phyloP scores from a whole-genome alignment of 2,329 filamentous ascomycete species.

The Dactylellina leptospora region DNA sequence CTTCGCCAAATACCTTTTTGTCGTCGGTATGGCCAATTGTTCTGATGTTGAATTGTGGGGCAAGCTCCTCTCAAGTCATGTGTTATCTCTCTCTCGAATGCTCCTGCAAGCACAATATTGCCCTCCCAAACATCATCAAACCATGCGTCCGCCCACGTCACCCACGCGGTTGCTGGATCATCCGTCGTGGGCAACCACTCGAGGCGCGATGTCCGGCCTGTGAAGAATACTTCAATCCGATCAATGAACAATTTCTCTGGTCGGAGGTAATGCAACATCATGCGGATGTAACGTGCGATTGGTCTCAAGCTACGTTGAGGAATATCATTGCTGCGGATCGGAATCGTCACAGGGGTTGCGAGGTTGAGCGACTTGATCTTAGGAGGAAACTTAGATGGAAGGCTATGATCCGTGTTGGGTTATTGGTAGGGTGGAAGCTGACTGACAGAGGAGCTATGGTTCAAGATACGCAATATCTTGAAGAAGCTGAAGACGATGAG shows the following conservation, averaged over 20 bases:
- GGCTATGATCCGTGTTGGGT: slow-evolving; percentile 9
- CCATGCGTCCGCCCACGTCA: slow-evolving; percentile 37
- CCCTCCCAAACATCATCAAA: slow-evolving; percentile 16
- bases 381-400: slow-evolving; percentile 18
- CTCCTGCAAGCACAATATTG: slow-evolving; percentile 41
- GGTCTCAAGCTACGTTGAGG: slow-evolving; percentile 22
- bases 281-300: slow-evolving; percentile 8
- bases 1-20: too few species aligned
- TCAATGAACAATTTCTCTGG: slow-evolving; percentile 29
- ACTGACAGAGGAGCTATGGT: slow-evolving; percentile 16
- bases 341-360: slow-evolving; percentile 23
- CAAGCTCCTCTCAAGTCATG: slow-evolving; percentile 8
- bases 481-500: slow-evolving; percentile 14
- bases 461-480: neutral
- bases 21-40: too few species aligned
- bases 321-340: slow-evolving; percentile 30
- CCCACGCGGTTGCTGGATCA: slow-evolving; percentile 47
- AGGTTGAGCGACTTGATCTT: slow-evolving; percentile 30
- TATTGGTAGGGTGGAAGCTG: slow-evolving; percentile 27
- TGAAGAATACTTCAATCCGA: slow-evolving; percentile 26
- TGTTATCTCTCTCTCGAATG: slow-evolving; percentile 44
- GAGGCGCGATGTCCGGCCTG: slow-evolving; percentile 20
- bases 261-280: slow-evolving; percentile 31
- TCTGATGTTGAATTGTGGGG: too few species aligned
- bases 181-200: slow-evolving; percentile 33